A percentile compares a stretch with the other conserved stretches of the same genome.
Conservation (phyloP, 2,329 filamentous ascomycete genomes). For the Phoma sp. region DNA sequence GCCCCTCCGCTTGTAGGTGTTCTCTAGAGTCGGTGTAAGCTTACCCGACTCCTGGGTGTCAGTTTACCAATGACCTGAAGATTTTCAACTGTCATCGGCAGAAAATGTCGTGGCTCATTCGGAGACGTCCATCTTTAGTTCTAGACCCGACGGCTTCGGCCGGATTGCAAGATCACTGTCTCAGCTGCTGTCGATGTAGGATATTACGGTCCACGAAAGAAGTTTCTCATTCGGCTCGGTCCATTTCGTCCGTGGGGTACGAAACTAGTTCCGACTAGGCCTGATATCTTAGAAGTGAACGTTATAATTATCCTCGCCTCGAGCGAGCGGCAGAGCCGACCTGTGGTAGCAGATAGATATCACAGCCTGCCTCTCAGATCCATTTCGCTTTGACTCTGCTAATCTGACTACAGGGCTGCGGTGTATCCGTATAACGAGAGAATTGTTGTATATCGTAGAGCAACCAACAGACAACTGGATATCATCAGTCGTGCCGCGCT, state of each 20-base stretch:
- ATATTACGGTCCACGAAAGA: no score
- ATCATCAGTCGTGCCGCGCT: slow-evolving; percentile 1
- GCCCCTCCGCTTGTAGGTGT: background rate
- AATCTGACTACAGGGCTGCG: slow-evolving; percentile 7
- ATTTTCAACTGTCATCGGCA: background rate
- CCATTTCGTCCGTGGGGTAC: no score
- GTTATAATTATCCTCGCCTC: background rate
- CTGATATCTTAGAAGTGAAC: background rate
- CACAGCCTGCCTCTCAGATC: background rate
- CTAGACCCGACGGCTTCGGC: background rate
- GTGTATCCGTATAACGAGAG: background rate
- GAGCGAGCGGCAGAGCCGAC: background rate
- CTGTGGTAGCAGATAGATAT: background rate
- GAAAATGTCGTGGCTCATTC: background rate
- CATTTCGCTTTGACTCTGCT: background rate
- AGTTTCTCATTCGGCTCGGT: no score
- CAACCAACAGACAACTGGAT: background rate
- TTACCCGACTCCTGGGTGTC: background rate
- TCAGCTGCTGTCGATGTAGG: background rate
- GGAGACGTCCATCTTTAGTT: background rate
- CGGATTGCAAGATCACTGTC: background rate
- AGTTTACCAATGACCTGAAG: background rate
- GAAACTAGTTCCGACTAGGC: no score
- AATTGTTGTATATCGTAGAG: background rate
- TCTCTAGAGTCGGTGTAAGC: slow-evolving; percentile 11